Conservation (phyloP, 495 filamentous ascomycete genomes). For the Aspergillus mulundensis region DNA sequence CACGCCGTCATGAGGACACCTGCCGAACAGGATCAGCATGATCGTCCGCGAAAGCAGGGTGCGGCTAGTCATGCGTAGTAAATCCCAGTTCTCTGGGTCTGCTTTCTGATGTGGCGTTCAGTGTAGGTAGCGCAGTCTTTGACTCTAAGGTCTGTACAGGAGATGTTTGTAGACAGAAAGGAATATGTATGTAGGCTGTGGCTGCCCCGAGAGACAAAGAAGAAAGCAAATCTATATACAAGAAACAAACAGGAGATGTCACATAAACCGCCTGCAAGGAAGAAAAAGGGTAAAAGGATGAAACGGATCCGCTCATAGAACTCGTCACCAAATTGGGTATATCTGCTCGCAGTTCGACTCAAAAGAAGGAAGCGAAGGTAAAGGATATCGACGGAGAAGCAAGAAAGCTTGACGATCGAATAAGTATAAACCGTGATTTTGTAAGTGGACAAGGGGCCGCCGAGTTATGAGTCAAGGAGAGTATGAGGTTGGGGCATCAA, state of each 20-base stretch:
- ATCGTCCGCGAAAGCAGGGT: not conserved
- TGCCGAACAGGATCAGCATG: not conserved
- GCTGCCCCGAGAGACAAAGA: not conserved
- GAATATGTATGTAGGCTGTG: not conserved
- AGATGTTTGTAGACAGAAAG: not conserved
- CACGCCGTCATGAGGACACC: not conserved
- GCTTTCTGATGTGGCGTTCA: no score
- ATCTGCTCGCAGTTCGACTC: not conserved
- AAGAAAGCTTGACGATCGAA: not conserved
- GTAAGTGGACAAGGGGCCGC: not conserved
- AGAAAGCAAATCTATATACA: not conserved
- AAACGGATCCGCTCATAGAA: not conserved
- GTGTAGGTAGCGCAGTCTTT: not conserved
- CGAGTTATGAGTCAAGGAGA: not conserved
- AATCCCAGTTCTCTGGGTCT: no score
- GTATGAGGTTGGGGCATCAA: not conserved
- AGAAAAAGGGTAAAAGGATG: not conserved
- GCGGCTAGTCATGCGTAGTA: not conserved
- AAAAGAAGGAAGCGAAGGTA: not conserved
- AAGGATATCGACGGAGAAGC: not conserved
- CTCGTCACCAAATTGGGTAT: constrained; percentile 4
- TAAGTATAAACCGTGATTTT: not conserved
- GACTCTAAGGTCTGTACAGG: not conserved
- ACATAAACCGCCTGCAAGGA: not conserved
- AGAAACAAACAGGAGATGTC: not conserved